phyloP scores from a whole-genome alignment of 139 green algal species.

The Volvox reticuliferus region DNA sequence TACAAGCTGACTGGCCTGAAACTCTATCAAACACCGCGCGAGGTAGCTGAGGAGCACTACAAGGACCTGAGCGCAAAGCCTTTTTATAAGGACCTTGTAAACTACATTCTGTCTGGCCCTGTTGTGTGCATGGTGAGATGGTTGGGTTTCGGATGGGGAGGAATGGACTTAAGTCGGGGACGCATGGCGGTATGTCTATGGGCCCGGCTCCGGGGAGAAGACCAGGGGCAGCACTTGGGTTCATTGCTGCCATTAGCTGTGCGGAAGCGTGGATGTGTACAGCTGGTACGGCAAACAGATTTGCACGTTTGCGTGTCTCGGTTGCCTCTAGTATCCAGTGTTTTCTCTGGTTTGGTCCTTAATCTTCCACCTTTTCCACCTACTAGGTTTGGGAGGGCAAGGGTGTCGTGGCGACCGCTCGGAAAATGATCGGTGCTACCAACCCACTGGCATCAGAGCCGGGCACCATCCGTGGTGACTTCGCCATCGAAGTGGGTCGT shows the following conservation, averaged over 20 bases:
- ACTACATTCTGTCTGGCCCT: constrained; percentile 97
- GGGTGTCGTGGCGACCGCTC: constrained; percentile 91
- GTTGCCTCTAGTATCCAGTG: too few relatives aligned
- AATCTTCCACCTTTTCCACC: neutral
- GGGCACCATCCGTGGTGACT: constrained; percentile 95
- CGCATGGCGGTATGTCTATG: too few relatives aligned
- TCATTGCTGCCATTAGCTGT: too few relatives aligned
- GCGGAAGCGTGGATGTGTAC: too few relatives aligned
- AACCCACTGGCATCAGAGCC: constrained; percentile 94
- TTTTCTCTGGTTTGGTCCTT: too few relatives aligned
- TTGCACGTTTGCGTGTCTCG: too few relatives aligned
- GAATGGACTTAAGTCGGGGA: too few relatives aligned
- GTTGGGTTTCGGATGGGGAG: neutral
- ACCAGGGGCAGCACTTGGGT: too few relatives aligned
- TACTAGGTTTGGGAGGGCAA: constrained; percentile 94
- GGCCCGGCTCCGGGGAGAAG: too few relatives aligned
- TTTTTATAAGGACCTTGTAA: constrained; percentile 95
- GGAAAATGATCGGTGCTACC: constrained; percentile 95
- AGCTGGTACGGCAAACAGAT: too few relatives aligned
- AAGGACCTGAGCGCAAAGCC: constrained; percentile 92
- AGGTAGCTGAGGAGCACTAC: constrained; percentile 94
- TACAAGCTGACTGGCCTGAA: constrained; percentile 91
- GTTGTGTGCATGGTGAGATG: constrained; percentile 96
- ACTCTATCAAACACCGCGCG: constrained; percentile 83
- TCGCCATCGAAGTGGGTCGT: constrained; percentile 87